Base-by-base conservation (phyloP, 2,329 filamentous ascomycete genomes). In the Chaetomium sp. region DNA sequence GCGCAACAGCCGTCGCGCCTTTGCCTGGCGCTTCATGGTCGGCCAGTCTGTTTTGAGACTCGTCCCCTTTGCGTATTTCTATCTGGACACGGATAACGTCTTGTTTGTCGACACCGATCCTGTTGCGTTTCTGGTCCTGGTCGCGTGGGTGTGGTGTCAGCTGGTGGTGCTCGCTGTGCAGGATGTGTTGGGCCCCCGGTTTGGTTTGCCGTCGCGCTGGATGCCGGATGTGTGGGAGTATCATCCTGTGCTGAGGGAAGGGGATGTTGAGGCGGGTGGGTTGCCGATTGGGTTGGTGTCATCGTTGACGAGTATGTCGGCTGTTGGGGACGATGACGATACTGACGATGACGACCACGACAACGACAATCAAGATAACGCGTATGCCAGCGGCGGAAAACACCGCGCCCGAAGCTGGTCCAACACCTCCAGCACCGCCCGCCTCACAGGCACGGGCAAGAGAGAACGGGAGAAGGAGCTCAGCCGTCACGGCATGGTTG, bases 11-110 rank as follows among this genome's bases (percentile, higher is more conserved):
- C 89, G 91, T 42, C 89, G 88, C 65, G 91, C 92, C 0, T 77
- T 97, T n/a, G 81, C 86, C 3, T 96, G 91, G 91, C 87, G 88
- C 57, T 99, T 95, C 67, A 87, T 96, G 54, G 68, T 91, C 27
- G 91, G 91, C 2, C 89, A 96, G 69, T 94, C 88, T 48, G 64
- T 86, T 5, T 77, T 95, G 6, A 86, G 94, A 1, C 75, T 95
- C 5, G 72, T 88, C 0, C 92, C 94, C 0, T 82, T 96, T 53
- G 78, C 86, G 1, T 97, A 97, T 69, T 92, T 97, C 66, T 95
- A 91, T 69, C 77, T 87, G 11, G 82, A 85, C 52, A 74, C 80
- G 32, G 83, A 87, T 58, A 99, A 97, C 65, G 84, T 96, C 27
- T 75, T 96, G 2, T 92, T 92, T 66, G 82, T 88, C 2, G 79